These are phyloP conservation scores for Gossypium davidsonii DNA, from an alignment of 441 rosid genomes.

Conservation along the genomic window DNA sequence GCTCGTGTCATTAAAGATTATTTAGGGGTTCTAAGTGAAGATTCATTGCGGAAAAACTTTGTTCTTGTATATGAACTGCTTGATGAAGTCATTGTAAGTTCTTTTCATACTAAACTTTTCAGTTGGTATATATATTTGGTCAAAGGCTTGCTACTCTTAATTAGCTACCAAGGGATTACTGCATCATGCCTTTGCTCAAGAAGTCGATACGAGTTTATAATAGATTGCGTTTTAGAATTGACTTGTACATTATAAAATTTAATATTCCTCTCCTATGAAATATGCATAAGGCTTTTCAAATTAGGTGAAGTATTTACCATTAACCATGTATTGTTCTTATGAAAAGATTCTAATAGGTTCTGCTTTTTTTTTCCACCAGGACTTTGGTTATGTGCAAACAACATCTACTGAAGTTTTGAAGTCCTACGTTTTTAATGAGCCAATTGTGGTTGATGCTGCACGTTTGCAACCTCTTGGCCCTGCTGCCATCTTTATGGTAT, in stretches of 20 bases:
- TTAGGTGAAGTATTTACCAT: not conserved
- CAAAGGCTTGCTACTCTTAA: not conserved
- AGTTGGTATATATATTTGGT: not conserved
- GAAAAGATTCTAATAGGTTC: not conserved
- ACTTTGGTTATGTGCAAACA: constrained; percentile 87
- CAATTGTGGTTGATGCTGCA: constrained; percentile 69
- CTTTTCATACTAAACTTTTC: constrained; percentile 3
- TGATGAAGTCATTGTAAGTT: constrained; percentile 89
- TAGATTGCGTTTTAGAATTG: not conserved
- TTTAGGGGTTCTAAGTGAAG: constrained; percentile 87
- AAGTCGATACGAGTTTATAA: not conserved
- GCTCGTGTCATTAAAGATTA: constrained; percentile 95
- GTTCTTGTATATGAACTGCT: constrained; percentile 92
- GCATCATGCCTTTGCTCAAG: not conserved
- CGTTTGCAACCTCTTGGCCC: constrained; percentile 83
- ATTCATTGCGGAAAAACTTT: constrained; percentile 79
- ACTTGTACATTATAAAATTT: not conserved
- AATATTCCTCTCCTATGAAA: not conserved
- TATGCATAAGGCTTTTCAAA: constrained; percentile 1
- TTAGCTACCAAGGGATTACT: not conserved
- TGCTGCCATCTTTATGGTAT: constrained; percentile 85
- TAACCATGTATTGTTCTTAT: not conserved
- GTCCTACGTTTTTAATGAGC: constrained; percentile 74
- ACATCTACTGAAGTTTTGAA: constrained; percentile 71
- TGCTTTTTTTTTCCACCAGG: constrained; percentile 34